Evolutionary conservation across 805 yeast genomes (phyloP).

Genomic region (Metschnikowia henanensis): DNA sequence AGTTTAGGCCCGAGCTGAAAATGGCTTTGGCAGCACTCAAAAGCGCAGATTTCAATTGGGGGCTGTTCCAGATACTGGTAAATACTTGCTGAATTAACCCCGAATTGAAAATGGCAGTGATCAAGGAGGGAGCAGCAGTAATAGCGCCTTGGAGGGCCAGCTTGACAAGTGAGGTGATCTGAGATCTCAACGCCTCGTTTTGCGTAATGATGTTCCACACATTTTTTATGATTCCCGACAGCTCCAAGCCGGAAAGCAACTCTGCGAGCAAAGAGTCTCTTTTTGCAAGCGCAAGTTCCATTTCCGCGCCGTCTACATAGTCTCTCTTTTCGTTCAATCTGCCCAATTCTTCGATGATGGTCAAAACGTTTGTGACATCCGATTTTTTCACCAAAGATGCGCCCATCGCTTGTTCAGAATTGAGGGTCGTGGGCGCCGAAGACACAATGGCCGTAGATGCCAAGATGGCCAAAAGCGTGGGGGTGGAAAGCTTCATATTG

Average conservation of each 20-base stretch:
- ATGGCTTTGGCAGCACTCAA: conserved; percentile 34
- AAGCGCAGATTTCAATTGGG: conserved; percentile 34
- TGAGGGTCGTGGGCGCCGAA: conserved; percentile 30
- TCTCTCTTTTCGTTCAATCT: conserved; percentile 39
- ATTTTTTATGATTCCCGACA: conserved; percentile 39
- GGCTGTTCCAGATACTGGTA: conserved; percentile 30
- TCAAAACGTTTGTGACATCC: conserved; percentile 34
- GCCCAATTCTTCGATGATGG: conserved; percentile 33
- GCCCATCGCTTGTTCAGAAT: conserved; percentile 19
- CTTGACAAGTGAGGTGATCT: conserved; percentile 29
- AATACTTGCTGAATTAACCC: conserved; percentile 38
- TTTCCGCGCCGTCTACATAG: conserved; percentile 27
- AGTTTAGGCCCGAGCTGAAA: conserved; percentile 32
- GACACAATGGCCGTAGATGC: conserved; percentile 37
- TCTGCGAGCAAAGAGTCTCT: conserved; percentile 37
- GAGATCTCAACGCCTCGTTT: conserved; percentile 27
- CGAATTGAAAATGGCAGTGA: conserved; percentile 41
- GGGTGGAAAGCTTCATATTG: conserved; percentile 40
- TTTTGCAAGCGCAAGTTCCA: conserved; percentile 26
- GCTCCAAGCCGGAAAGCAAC: conserved; percentile 36
- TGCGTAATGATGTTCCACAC: conserved; percentile 37
- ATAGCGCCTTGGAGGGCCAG: conserved; percentile 33
- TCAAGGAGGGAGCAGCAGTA: conserved; percentile 41
- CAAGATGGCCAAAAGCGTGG: conserved; percentile 41
- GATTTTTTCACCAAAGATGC: conserved; percentile 33